These are phyloP conservation scores for Fomitopsis serialis DNA, from an alignment of 768 basidiomycete species.

Conservation along the genomic window DNA sequence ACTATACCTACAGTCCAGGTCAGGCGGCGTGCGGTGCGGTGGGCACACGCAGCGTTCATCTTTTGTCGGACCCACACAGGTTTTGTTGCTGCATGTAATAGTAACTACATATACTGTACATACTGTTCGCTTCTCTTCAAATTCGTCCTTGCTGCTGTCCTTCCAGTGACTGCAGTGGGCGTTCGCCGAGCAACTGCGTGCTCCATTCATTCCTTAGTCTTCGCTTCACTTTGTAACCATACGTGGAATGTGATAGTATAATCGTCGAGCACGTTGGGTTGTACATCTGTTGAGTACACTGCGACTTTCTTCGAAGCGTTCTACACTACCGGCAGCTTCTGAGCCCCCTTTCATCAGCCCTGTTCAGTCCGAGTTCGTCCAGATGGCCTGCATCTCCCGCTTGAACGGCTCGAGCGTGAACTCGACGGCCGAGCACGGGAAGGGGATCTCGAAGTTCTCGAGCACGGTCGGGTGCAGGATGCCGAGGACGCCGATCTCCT, in stretches of 20 bases:
- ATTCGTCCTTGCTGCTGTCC: no score
- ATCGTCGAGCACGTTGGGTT: background rate
- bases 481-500: constrained; percentile 83
- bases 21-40: background rate
- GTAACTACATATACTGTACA: background rate
- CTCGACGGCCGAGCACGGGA: constrained; percentile 93
- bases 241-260: background rate
- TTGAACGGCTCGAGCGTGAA: constrained; percentile 95
- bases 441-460: constrained; percentile 88
- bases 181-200: background rate
- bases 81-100: constrained; percentile 1
- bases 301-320: background rate
- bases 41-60: no score
- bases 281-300: background rate
- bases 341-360: background rate
- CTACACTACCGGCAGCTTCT: background rate
- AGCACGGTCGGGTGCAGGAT: constrained; percentile 91
- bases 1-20: background rate
- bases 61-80: background rate
- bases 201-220: background rate
- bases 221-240: background rate
- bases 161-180: background rate
- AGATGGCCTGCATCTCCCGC: constrained; percentile 35
- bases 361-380: constrained; percentile 5
- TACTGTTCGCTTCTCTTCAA: background rate